A percentile compares a stretch with the other conserved stretches of the same genome.
Conservation (phyloP, 805 yeast species). For the Ogataea wickerhamii region DNA sequence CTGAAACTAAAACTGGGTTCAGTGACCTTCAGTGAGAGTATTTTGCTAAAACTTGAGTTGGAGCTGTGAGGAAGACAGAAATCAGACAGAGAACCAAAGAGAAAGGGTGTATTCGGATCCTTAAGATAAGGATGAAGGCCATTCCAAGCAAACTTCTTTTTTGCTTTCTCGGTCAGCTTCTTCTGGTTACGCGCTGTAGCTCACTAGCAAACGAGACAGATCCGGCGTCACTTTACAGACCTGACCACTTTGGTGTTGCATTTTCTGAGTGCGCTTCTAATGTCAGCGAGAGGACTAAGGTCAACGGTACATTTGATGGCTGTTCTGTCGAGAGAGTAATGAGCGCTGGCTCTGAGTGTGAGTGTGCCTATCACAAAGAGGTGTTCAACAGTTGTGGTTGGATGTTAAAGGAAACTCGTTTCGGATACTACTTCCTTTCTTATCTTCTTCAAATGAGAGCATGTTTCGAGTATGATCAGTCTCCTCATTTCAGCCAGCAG, state of each 20-base stretch:
- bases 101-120: no score
- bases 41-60: no score
- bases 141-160: neutral
- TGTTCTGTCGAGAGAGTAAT: conserved; percentile 1
- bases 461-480: neutral
- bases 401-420: conserved; percentile 6
- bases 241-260: neutral
- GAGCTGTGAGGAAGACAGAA: no score
- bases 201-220: conserved; percentile 1
- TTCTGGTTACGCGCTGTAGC: neutral
- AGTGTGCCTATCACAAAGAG: conserved; percentile 10
- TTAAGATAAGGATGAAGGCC: no score
- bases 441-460: conserved; percentile 5
- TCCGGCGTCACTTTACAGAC: conserved; percentile 11
- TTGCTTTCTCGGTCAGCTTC: conserved; percentile 1
- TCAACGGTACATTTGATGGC: neutral
- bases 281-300: conserved; percentile 2
- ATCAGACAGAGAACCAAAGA: no score
- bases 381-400: conserved; percentile 15
- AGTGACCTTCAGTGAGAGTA: no score
- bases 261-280: conserved; percentile 15
- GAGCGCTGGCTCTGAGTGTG: conserved; percentile 1
- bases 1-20: no score
- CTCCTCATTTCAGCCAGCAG: neutral
- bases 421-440: conserved; percentile 9